Percentiles rank a stretch among this genome's conserved stretches.
Conservation (phyloP, 1,284 basidiomycete species). For the Anthracocystis walkeri region DNA sequence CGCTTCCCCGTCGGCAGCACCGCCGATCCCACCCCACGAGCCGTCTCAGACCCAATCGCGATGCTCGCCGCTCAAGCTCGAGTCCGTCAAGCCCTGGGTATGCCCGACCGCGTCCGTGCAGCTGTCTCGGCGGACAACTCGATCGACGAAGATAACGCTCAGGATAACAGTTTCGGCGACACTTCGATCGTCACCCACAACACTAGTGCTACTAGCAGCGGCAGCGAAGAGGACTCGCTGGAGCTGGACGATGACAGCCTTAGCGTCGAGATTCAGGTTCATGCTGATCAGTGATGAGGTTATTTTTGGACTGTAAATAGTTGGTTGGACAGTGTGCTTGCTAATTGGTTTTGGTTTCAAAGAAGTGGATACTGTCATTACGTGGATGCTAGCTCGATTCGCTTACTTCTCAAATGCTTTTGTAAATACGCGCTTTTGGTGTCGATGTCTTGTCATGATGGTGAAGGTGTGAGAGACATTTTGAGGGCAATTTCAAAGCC, state of each 20-base stretch:
- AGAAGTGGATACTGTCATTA: too few relatives aligned
- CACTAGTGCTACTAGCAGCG: background rate
- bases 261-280: constrained; percentile 37
- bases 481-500: too few relatives aligned
- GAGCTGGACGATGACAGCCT: constrained; percentile 29
- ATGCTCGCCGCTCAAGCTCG: constrained; percentile 17
- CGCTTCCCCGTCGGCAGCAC: constrained; percentile 11
- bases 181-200: background rate
- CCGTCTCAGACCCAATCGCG: constrained; percentile 38
- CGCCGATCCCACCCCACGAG: background rate
- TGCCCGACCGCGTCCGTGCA: constrained; percentile 13
- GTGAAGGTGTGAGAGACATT: too few relatives aligned
- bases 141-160: constrained; percentile 18
- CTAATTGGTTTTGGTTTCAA: background rate
- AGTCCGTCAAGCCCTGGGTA: constrained; percentile 12
- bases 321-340: background rate
- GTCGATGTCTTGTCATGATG: too few relatives aligned
- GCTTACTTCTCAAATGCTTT: too few relatives aligned
- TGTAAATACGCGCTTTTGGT: too few relatives aligned
- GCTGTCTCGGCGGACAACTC: constrained; percentile 44
- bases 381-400: too few relatives aligned
- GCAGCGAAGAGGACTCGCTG: background rate
- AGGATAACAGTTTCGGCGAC: background rate
- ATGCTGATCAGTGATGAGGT: background rate
- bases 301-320: background rate